Conservation (phyloP, 202 grass and related monocot species). For the Schoenoplectus triqueter region DNA sequence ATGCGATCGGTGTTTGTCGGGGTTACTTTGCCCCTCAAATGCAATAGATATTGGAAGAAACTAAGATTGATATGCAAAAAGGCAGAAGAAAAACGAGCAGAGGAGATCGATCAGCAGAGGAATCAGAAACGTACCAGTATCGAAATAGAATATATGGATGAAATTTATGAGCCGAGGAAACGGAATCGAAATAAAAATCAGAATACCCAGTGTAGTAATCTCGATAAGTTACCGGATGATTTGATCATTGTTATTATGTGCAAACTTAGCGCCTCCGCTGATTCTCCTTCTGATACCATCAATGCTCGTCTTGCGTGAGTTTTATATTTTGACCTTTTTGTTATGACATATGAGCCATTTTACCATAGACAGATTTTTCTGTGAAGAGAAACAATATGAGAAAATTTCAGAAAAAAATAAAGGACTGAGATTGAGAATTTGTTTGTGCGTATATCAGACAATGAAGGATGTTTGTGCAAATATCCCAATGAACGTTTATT, state of each 20-base stretch:
- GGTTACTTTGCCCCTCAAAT: not conserved
- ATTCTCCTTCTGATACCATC: constrained; percentile 62
- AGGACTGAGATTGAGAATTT: not conserved
- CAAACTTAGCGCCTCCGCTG: constrained; percentile 60
- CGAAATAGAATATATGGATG: not conserved
- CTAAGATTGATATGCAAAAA: not conserved
- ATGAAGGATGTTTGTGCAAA: not conserved
- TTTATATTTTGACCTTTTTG: not conserved
- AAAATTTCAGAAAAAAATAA: not conserved
- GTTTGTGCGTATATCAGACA: not conserved
- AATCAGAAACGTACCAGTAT: constrained; percentile 22
- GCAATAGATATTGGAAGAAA: not conserved
- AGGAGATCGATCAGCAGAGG: not conserved
- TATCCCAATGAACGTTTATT: too few species aligned
- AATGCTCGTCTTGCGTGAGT: constrained; percentile 65
- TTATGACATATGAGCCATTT: not conserved
- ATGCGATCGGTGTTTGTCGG: not conserved
- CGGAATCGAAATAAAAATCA: constrained; percentile 32
- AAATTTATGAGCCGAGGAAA: constrained; percentile 1
- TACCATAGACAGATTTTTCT: not conserved
- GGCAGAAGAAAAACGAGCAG: not conserved
- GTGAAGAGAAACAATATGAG: not conserved
- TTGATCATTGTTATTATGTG: constrained; percentile 59
- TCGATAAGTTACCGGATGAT: constrained; percentile 74
- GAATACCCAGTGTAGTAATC: constrained; percentile 32